phyloP scores from a whole-genome alignment of 352 stramenopile genomes.

The Globisporangium middletonii region DNA sequence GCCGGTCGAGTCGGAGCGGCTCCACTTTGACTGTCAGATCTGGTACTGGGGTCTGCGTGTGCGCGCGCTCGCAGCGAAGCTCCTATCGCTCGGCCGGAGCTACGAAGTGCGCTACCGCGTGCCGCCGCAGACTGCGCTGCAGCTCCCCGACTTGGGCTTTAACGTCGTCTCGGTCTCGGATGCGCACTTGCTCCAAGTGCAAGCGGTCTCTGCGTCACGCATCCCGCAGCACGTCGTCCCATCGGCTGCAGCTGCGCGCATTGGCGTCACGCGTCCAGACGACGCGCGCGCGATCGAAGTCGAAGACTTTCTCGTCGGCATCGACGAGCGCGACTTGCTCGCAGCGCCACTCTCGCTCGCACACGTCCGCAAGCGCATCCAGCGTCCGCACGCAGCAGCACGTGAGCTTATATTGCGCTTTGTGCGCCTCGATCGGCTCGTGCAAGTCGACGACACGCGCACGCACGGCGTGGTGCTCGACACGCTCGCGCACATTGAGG shows the following conservation, averaged over 20 bases:
- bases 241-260: too few species aligned
- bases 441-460: conserved; percentile 30
- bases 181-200: conserved; percentile 47
- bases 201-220: conserved; percentile 31
- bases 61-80: conserved; percentile 31
- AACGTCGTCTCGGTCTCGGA: conserved; percentile 37
- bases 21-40: conserved; percentile 34
- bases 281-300: conserved; percentile 87
- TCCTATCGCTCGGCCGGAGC: conserved; percentile 49
- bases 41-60: conserved; percentile 46
- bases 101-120: conserved; percentile 56
- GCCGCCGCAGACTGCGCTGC: not conserved
- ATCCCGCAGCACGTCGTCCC: conserved; percentile 25
- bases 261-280: conserved; percentile 8
- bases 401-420: conserved; percentile 46
- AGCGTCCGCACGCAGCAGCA: conserved; percentile 12
- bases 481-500: conserved; percentile 36
- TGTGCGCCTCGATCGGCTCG: conserved; percentile 36
- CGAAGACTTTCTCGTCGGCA: conserved; percentile 89
- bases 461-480: conserved; percentile 46
- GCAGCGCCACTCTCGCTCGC: conserved; percentile 31
- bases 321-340: conserved; percentile 52
- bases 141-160: conserved; percentile 36
- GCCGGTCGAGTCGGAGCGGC: conserved; percentile 14
- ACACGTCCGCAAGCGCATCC: conserved; percentile 35